Percentiles rank a stretch among this genome's conserved stretches.
These are phyloP conservation scores for Senna siamea DNA, from an alignment of 306 rosid species.

Conservation along the genomic window DNA sequence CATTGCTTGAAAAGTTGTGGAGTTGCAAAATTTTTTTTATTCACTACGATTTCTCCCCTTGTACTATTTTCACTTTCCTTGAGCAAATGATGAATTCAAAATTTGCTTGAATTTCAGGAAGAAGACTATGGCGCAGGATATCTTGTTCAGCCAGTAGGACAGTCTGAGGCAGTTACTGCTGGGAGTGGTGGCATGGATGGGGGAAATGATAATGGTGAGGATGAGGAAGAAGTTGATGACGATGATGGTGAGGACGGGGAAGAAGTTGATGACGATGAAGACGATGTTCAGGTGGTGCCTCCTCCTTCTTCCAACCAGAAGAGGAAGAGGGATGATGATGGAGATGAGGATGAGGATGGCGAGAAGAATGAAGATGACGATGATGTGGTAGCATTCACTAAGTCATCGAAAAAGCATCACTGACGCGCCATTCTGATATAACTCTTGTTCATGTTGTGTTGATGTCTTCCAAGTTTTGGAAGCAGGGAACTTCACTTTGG, in stretches of 20 bases:
- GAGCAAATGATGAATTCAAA: not conserved
- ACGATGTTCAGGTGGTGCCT: constrained; percentile 65
- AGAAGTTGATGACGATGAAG: constrained; percentile 55
- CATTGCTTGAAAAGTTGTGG: not conserved
- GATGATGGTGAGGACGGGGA: constrained; percentile 58
- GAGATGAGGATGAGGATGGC: constrained; percentile 46
- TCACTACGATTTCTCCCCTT: not conserved
- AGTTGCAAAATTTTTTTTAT: not conserved
- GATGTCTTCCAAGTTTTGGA: constrained; percentile 52
- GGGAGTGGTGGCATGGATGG: constrained; percentile 54
- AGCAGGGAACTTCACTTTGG: constrained; percentile 62
- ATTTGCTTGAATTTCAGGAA: constrained; percentile 58
- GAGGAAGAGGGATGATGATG: constrained; percentile 76
- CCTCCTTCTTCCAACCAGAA: constrained; percentile 63
- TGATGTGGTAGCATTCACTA: constrained; percentile 56
- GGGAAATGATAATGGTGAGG: constrained; percentile 57
- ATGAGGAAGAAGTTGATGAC: constrained; percentile 56
- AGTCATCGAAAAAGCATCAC: constrained; percentile 74
- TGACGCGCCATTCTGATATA: constrained; percentile 44
- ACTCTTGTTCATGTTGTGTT: constrained; percentile 45
- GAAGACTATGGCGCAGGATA: constrained; percentile 82
- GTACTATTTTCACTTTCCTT: not conserved
- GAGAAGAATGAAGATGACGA: constrained; percentile 48
- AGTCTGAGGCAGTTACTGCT: constrained; percentile 57
- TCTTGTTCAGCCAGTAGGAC: constrained; percentile 83